Percentiles rank a stretch among this genome's conserved stretches.
These are phyloP conservation scores for Sarocladium oryzae DNA, from an alignment of 2,329 filamentous ascomycete species.

Conservation along the genomic window DNA sequence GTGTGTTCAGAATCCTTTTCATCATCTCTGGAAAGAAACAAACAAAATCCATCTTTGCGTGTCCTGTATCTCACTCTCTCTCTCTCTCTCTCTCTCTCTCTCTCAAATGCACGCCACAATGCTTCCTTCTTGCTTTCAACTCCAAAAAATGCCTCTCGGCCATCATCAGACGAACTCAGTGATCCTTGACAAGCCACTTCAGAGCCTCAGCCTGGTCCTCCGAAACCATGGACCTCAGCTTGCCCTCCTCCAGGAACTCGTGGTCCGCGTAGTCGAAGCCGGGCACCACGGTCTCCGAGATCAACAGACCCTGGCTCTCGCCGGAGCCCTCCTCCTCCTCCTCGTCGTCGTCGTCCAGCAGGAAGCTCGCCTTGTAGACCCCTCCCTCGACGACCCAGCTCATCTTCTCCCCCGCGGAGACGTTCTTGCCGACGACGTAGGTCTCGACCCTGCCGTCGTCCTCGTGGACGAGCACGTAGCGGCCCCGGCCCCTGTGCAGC, in stretches of 20 bases:
- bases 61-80: not conserved
- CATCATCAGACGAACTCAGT: too few relatives aligned
- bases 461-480: slow-evolving; percentile 58
- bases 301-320: slow-evolving; percentile 58
- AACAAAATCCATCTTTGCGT: too few relatives aligned
- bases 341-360: slow-evolving; percentile 30
- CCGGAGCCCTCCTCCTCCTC: slow-evolving; percentile 24
- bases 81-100: not conserved
- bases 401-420: slow-evolving; percentile 51
- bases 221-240: slow-evolving; percentile 45
- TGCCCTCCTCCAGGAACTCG: slow-evolving; percentile 52
- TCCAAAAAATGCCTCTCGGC: too few relatives aligned
- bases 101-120: too few relatives aligned
- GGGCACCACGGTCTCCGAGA: slow-evolving; percentile 61
- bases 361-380: slow-evolving; percentile 58
- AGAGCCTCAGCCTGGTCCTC: slow-evolving; percentile 42
- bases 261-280: slow-evolving; percentile 64
- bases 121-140: too few relatives aligned
- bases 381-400: slow-evolving; percentile 66
- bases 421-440: slow-evolving; percentile 55
- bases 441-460: slow-evolving; percentile 53
- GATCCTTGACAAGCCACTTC: slow-evolving; percentile 33
- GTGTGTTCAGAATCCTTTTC: too few relatives aligned
- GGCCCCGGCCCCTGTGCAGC: slow-evolving; percentile 54
- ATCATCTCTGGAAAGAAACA: too few relatives aligned